Base-by-base conservation (phyloP, 2,329 filamentous ascomycete genomes). In the Hymenoscyphus occultus region DNA sequence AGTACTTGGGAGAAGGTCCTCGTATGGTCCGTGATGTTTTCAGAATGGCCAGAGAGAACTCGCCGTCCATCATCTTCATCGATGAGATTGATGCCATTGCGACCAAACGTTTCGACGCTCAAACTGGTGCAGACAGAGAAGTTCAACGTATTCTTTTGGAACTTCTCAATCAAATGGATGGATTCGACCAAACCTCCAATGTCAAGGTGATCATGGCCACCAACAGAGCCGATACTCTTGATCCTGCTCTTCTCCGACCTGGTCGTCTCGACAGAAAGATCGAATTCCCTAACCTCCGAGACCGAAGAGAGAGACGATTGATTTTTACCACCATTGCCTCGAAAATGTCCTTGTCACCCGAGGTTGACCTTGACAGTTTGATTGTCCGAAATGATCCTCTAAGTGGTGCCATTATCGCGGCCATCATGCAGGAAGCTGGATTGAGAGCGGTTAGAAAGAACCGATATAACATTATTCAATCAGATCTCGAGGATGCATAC, bases 161-260 rank as follows among this genome's bases (percentile, higher is more conserved):
- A 79, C 83, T 99, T 71, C 89, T 99, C 70, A 99, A 99, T 82
- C 95, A 99, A 81, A 99, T 99, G 95, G 95, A 99, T 77, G 95
- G 95, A 70, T 99, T 99, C 82, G 95, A 99, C 78, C 95, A 99
- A 80, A 97, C 93, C 0, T 91, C 92, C 77, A 99, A 99, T 79
- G 95, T 99, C 80, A 99, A 99, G 83, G 95, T 99, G 77, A 99
- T 99, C 81, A 99, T 99, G 95, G 95, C 95, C 71, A 99, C 95
- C 71, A 99, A 99, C 83, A 90, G 95, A 77, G 94, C 95, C 71
- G 95, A 98, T 78, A 99, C 95, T 6, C 85, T 99, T 70, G 95
- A 99, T 77, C 95, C 95, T 16, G 95, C 95, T 54, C 85, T 99
- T 68, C 86, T 99, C 67, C 92, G 95, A 74, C 95, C 95, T 39